Evolutionary conservation across 2,329 filamentous ascomycete genomes (phyloP).

Genomic region (Chalara sp.): DNA sequence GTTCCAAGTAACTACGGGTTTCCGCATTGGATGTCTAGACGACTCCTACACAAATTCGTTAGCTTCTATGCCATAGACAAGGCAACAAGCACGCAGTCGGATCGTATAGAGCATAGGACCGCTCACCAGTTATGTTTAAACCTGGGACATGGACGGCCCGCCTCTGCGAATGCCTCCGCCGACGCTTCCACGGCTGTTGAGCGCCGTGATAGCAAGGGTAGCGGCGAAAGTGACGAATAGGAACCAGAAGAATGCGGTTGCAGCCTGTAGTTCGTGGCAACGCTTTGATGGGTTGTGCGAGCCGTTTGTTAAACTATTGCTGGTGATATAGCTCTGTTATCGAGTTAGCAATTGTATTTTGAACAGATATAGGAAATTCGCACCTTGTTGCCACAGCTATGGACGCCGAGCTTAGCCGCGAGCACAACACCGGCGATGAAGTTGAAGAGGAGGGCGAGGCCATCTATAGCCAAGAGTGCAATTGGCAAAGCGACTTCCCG

Average conservation of each 20-base stretch:
- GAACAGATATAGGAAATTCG: constrained; percentile 20
- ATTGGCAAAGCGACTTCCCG: constrained; percentile 45
- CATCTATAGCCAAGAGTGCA: constrained; percentile 49
- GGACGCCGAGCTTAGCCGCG: constrained; percentile 59
- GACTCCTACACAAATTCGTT: too few relatives aligned
- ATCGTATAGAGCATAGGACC: constrained; percentile 9
- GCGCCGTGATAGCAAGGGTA: constrained; percentile 41
- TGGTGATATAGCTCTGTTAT: constrained; percentile 30
- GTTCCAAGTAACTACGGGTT: too few relatives aligned
- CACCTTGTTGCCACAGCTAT: constrained; percentile 59
- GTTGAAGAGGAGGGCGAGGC: constrained; percentile 53
- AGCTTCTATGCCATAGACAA: too few relatives aligned
- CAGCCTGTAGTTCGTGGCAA: constrained; percentile 70
- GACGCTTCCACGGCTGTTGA: constrained; percentile 5
- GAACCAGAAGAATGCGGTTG: constrained; percentile 74
- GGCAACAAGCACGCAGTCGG: constrained; percentile 3
- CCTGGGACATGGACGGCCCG: constrained; percentile 46
- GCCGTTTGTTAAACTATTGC: constrained; percentile 52
- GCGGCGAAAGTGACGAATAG: constrained; percentile 57
- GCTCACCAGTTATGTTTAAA: constrained; percentile 32
- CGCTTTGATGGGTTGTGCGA: constrained; percentile 52
- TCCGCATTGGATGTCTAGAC: too few relatives aligned
- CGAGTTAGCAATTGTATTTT: too few relatives aligned
- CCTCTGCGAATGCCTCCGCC: constrained; percentile 34
- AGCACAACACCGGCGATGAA: constrained; percentile 66